Evolutionary conservation across 768 basidiomycete species (phyloP).

Genomic region (Leucocoprinus leucothites): DNA sequence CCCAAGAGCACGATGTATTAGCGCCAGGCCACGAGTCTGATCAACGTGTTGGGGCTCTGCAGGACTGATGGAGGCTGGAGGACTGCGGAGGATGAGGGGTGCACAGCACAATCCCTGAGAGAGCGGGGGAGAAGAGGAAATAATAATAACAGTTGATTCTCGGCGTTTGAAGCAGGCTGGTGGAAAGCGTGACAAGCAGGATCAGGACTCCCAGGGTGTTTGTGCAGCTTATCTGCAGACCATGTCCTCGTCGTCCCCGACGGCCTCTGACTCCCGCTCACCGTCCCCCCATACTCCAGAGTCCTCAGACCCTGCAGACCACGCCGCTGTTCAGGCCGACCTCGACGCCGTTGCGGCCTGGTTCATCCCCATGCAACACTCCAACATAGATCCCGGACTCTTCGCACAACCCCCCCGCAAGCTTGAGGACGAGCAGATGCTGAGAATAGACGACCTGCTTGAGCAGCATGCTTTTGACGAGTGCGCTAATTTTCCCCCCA

Average conservation of each 20-base stretch:
- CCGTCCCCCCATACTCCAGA: constrained; percentile 73
- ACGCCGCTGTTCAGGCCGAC: constrained; percentile 47
- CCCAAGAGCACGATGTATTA: too few species aligned
- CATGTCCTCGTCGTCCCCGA: constrained; percentile 62
- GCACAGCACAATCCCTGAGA: too few species aligned
- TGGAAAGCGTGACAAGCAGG: too few species aligned
- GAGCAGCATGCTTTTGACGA: constrained; percentile 75
- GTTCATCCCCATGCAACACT: constrained; percentile 47
- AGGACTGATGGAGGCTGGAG: too few species aligned
- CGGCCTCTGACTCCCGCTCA: constrained; percentile 60
- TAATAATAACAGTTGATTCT: too few species aligned
- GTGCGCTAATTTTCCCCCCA: constrained; percentile 37
- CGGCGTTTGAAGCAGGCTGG: too few species aligned
- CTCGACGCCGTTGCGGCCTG: constrained; percentile 51
- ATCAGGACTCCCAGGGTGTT: too few species aligned
- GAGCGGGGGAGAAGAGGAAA: not conserved
- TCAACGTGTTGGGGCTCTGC: not conserved
- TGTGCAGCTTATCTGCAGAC: constrained; percentile 12
- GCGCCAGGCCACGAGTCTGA: not conserved
- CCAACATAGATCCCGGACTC: constrained; percentile 36
- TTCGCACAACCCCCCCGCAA: constrained; percentile 40
- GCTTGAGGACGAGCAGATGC: constrained; percentile 51
- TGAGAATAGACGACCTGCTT: constrained; percentile 70
- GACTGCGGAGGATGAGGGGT: too few species aligned
- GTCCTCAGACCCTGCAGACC: constrained; percentile 49